phyloP scores from a whole-genome alignment of 257 asterid genomes.

The Solanum tarapatanum region DNA sequence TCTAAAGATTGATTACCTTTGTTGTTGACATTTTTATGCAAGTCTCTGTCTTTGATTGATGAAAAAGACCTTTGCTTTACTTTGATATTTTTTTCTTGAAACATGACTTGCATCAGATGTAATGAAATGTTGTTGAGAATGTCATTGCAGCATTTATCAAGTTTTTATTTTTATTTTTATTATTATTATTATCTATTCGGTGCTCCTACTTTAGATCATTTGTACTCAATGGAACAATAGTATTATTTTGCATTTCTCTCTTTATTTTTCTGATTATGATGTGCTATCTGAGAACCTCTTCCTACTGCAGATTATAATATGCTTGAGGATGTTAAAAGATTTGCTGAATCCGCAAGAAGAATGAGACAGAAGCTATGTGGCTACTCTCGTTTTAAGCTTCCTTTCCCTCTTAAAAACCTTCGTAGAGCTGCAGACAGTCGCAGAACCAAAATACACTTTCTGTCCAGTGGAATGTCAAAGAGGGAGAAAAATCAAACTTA shows the following conservation, averaged over 20 bases:
- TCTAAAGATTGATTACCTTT: background rate
- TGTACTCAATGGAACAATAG: background rate
- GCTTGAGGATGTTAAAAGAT: conserved; percentile 88
- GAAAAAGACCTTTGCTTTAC: background rate
- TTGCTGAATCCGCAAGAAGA: conserved; percentile 80
- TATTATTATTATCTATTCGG: background rate
- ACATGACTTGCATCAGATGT: background rate
- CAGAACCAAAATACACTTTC: conserved; percentile 39
- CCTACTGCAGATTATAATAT: conserved; percentile 47
- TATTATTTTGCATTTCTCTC: background rate
- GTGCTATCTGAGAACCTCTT: background rate
- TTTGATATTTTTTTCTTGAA: background rate
- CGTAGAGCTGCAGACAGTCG: conserved; percentile 60
- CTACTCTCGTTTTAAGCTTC: conserved; percentile 28
- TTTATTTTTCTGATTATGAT: background rate
- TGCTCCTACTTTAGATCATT: background rate
- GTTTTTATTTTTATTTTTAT: too few species aligned
- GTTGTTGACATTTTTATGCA: background rate
- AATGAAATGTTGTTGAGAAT: background rate
- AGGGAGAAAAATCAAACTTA: conserved; percentile 49
- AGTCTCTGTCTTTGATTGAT: background rate
- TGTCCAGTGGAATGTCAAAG: conserved; percentile 67
- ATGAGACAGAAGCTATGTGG: conserved; percentile 49
- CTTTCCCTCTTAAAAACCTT: conserved; percentile 47
- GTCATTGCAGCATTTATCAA: background rate